Evolutionary conservation across 1,284 basidiomycete species (phyloP).

Genomic region (Leccinum pseudoinsigne): DNA sequence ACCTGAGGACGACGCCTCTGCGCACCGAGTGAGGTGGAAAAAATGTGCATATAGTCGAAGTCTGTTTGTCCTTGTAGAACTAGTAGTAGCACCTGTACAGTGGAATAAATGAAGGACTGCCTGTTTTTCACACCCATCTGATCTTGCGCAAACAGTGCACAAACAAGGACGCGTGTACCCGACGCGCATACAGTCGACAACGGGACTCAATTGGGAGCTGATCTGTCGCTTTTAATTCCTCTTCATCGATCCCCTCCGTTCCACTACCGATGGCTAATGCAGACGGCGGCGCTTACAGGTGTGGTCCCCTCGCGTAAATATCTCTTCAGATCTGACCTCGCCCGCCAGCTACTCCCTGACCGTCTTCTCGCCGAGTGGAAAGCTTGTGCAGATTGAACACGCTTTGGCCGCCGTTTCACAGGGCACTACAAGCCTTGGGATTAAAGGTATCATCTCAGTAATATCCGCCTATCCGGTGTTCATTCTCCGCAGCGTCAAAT

Average conservation of each 20-base stretch:
- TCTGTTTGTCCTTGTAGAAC: not conserved
- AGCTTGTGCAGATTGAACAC: slow-evolving; percentile 99
- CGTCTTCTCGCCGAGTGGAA: slow-evolving; percentile 98
- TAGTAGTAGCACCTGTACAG: not conserved
- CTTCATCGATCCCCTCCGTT: slow-evolving; percentile 1
- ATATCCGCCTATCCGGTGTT: slow-evolving; percentile 19
- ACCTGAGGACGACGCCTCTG: slow-evolving; percentile 75
- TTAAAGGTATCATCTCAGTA: slow-evolving; percentile 75
- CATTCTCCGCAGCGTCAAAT: slow-evolving; percentile 76
- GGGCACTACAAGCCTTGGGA: slow-evolving; percentile 96
- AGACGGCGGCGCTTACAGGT: slow-evolving; percentile 86
- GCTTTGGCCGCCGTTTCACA: slow-evolving; percentile 96
- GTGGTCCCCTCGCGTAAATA: slow-evolving; percentile 19
- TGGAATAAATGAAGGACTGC: not conserved
- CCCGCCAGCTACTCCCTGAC: slow-evolving; percentile 90
- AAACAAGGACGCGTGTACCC: slow-evolving; percentile 35
- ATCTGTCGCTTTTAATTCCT: slow-evolving; percentile 26
- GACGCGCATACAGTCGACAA: slow-evolving; percentile 24
- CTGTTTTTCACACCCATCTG: slow-evolving; percentile 20
- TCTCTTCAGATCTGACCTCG: slow-evolving; percentile 22
- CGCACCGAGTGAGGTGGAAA: slow-evolving; percentile 33
- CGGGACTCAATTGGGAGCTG: slow-evolving; percentile 7
- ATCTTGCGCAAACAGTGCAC: slow-evolving; percentile 20
- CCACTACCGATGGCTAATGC: slow-evolving; percentile 56
- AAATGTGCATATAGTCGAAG: not conserved